These are phyloP conservation scores for Mrakia frigida DNA, from an alignment of 768 basidiomycete genomes.

Conservation along the genomic window DNA sequence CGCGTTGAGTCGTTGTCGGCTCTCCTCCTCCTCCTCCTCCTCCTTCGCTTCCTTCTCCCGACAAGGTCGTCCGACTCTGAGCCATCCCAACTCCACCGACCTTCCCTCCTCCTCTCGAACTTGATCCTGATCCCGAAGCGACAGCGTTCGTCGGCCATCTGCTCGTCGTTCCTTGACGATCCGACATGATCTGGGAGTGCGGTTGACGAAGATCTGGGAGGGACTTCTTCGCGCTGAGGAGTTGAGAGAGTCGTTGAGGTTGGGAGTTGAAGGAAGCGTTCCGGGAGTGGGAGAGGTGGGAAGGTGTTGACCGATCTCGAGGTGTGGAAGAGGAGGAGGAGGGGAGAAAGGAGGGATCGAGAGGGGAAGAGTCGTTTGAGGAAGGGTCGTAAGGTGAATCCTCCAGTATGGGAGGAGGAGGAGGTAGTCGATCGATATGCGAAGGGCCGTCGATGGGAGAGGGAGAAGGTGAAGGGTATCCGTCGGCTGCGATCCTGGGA, in stretches of 20 bases:
- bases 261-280: slow-evolving; percentile 26
- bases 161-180: slow-evolving; percentile 36
- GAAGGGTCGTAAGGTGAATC: background rate
- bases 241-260: slow-evolving; percentile 18
- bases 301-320: background rate
- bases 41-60: background rate
- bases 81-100: background rate
- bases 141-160: slow-evolving; percentile 35
- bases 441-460: slow-evolving; percentile 3
- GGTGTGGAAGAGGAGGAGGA: background rate
- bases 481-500: background rate
- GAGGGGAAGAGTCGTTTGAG: background rate
- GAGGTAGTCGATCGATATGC: background rate
- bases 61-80: background rate
- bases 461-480: slow-evolving; percentile 14
- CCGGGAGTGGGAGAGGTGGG: background rate
- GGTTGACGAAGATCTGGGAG: slow-evolving; percentile 70
- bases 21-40: background rate
- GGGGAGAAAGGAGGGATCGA: background rate
- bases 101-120: background rate
- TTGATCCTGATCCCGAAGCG: background rate
- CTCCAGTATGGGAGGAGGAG: background rate
- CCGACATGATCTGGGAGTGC: slow-evolving; percentile 45
- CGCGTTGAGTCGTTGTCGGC: background rate
- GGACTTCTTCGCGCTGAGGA: slow-evolving; percentile 62